phyloP scores from a whole-genome alignment of 495 filamentous ascomycete species.

The Neohortaea acidophila region DNA sequence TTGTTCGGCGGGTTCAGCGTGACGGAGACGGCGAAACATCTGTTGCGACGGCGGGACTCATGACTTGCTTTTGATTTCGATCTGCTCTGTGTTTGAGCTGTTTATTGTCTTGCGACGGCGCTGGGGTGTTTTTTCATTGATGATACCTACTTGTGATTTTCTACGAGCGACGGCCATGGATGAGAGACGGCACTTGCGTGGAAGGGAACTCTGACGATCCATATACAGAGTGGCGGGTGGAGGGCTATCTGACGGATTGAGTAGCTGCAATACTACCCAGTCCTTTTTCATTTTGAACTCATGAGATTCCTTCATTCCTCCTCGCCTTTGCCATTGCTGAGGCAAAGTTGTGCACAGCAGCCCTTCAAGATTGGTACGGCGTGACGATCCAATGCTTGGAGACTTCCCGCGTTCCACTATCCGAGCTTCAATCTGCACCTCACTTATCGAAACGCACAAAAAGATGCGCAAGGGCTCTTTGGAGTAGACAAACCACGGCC shows the following conservation, averaged over 20 bases:
- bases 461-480: not conserved
- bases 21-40: conserved; percentile 11
- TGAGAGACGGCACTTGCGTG: not conserved
- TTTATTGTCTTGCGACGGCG: not conserved
- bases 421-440: not conserved
- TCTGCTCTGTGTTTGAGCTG: too few species aligned
- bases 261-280: too few species aligned
- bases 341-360: too few species aligned
- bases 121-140: not conserved
- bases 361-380: too few species aligned
- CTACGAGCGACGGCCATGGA: not conserved
- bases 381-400: too few species aligned
- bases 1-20: conserved; percentile 19
- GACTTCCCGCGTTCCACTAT: too few species aligned
- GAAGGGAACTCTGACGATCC: not conserved
- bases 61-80: too few species aligned
- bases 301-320: too few species aligned
- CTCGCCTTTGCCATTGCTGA: too few species aligned
- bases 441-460: not conserved
- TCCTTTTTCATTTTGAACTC: too few species aligned
- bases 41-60: conserved; percentile 8
- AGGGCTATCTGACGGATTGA: too few species aligned
- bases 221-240: not conserved
- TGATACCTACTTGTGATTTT: not conserved
- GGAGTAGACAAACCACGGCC: not conserved